These are phyloP conservation scores for Cerioporus squamosus DNA, from an alignment of 1,284 basidiomycete genomes.

Conservation along the genomic window DNA sequence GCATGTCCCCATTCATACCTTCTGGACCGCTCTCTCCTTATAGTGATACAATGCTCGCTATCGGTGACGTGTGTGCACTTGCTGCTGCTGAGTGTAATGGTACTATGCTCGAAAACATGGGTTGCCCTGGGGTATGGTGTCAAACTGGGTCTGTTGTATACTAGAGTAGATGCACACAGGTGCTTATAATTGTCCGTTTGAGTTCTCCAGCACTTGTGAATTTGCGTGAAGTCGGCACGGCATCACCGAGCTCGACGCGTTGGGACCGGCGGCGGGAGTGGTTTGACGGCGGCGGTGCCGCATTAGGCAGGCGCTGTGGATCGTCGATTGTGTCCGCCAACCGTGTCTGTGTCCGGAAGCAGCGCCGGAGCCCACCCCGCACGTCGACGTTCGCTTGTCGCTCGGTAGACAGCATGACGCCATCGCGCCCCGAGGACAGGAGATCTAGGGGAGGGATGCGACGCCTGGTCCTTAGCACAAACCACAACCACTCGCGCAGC, in stretches of 20 bases:
- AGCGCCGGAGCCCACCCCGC: too few relatives aligned
- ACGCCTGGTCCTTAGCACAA: too few relatives aligned
- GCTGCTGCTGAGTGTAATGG: constrained; percentile 13
- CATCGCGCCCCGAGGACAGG: background rate
- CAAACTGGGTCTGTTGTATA: too few relatives aligned
- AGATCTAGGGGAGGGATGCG: too few relatives aligned
- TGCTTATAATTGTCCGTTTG: too few relatives aligned
- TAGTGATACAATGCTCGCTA: constrained; percentile 7
- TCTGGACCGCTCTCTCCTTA: background rate
- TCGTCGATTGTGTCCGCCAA: constrained; percentile 3
- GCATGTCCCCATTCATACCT: background rate
- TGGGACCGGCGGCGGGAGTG: too few relatives aligned
- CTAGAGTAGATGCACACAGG: too few relatives aligned
- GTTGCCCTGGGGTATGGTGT: too few relatives aligned
- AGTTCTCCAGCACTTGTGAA: background rate
- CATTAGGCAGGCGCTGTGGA: constrained; percentile 5
- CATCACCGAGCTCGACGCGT: background rate
- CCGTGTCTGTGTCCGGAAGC: too few relatives aligned
- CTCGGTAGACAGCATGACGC: background rate
- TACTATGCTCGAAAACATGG: background rate
- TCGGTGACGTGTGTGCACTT: constrained; percentile 1
- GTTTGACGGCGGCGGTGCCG: constrained; percentile 5
- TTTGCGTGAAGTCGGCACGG: too few relatives aligned
- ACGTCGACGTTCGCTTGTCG: background rate
- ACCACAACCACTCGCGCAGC: too few relatives aligned